Conservation (phyloP, 2,329 filamentous ascomycete species). For the Colletotrichum shisoi region DNA sequence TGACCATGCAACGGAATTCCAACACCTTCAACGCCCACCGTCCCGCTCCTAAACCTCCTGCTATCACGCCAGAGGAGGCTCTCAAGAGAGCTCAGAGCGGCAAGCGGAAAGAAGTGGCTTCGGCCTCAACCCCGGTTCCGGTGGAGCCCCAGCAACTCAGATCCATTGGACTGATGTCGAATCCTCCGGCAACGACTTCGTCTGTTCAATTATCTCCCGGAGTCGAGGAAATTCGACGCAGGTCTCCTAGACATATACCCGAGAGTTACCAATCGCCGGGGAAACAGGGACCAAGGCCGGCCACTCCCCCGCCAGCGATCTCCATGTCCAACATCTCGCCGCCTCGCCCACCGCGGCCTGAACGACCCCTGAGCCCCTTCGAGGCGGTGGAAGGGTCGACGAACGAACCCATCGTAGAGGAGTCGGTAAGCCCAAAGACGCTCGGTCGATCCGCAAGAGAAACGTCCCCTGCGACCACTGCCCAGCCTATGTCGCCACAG, state of each 20-base stretch:
- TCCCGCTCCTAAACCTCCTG: constrained; percentile 50
- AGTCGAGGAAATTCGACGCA: constrained; percentile 58
- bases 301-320: constrained; percentile 20
- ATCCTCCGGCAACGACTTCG: constrained; percentile 53
- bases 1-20: constrained; percentile 45
- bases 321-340: constrained; percentile 13
- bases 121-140: constrained; percentile 17
- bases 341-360: constrained; percentile 23
- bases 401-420: constrained; percentile 14
- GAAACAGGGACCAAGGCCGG: constrained; percentile 5
- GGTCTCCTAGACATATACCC: constrained; percentile 57
- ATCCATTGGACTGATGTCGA: constrained; percentile 44
- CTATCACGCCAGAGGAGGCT: constrained; percentile 47
- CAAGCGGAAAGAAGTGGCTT: constrained; percentile 51
- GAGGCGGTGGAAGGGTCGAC: constrained; percentile 23
- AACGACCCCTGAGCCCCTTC: constrained; percentile 25
- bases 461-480: constrained; percentile 9
- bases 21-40: constrained; percentile 47
- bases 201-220: constrained; percentile 61
- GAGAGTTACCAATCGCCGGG: constrained; percentile 28
- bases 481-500: not conserved
- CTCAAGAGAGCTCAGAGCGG: constrained; percentile 49
- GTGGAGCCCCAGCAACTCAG: constrained; percentile 40
- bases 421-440: constrained; percentile 7
- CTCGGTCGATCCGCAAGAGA: constrained; percentile 27